Evolutionary conservation across 2,329 filamentous ascomycete species (phyloP).

Genomic region (Akanthomyces muscarius): DNA sequence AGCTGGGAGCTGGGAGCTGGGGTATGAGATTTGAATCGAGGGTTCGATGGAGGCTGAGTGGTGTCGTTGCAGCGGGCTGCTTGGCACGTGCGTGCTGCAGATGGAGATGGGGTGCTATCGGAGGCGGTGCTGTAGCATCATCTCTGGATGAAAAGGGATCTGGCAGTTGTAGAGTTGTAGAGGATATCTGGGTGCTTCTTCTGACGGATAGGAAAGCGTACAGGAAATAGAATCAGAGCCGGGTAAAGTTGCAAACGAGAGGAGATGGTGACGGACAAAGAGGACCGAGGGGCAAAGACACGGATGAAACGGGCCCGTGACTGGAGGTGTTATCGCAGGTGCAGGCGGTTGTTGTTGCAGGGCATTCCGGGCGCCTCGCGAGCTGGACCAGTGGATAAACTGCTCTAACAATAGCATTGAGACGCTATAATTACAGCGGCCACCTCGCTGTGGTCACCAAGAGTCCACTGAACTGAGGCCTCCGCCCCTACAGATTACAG

Average conservation of each 20-base stretch:
- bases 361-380: background rate
- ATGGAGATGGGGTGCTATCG: slow-evolving; percentile 4
- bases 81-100: slow-evolving; percentile 16
- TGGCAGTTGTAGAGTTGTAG: background rate
- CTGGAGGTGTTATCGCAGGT: background rate
- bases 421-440: background rate
- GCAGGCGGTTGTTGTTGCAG: background rate
- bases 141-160: background rate
- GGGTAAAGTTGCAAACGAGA: background rate
- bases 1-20: background rate
- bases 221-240: background rate
- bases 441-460: background rate
- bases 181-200: background rate
- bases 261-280: background rate
- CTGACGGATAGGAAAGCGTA: background rate
- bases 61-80: background rate
- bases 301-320: slow-evolving; percentile 15
- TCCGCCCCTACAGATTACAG: background rate
- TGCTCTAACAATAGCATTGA: background rate
- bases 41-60: background rate
- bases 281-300: background rate
- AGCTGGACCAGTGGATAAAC: background rate
- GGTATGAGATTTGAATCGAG: background rate
- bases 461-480: background rate
- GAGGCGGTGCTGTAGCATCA: background rate